Evolutionary conservation across 805 yeast genomes (phyloP), one percentile per base, ranked within the genome.

Genomic region (Cyberlindnera mrakii): DNA sequence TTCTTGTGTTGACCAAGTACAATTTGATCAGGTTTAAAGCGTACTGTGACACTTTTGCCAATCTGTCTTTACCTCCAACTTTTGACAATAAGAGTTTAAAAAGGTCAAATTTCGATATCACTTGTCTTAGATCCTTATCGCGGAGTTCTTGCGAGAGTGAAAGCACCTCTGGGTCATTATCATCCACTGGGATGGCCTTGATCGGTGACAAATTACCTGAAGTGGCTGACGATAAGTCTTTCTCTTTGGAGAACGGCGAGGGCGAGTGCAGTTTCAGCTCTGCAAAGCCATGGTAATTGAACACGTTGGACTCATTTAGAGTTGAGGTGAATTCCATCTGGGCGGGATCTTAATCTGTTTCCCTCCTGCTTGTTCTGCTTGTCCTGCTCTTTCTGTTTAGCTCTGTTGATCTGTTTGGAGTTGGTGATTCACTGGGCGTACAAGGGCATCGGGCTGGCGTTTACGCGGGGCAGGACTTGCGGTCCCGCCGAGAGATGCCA

Each of bases 31-130:
- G 56, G 44, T 84, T 74, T 34, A 84, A 57, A 0, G 74, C 58
- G 55, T 82, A 82, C 53, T 80, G 82, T 20, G 78, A 65, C 9
- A 79, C 66, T 51, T 84, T 84, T 19, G 85, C 84, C 47, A 82
- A 46, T 55, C 82, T 81, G 54, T 84, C 93, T 57, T 83, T 84
- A 39, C 91, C 91, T 2, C 77, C 71, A 23, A 83, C 57, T 37
- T 72, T 71, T 40, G 74, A 74, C 41, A 81, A 57, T 58, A 82
- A 61, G 30, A 68, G 66, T 62, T 80, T 71, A 40, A 79, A 63
- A 6, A 81, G 65, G 37, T 74, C 80, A 31, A 55, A 43, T 29
- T 44, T 52, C 37, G 47, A 41, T 10, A 49, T 35, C 16, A 41
- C 43, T 14, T n/a, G 35, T 30, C 35, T 44, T 17, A 42, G 17